Percentiles rank a stretch among this genome's conserved stretches.
Conservation (phyloP, 176 grass and related monocot species). For the Cenchrus americanus region DNA sequence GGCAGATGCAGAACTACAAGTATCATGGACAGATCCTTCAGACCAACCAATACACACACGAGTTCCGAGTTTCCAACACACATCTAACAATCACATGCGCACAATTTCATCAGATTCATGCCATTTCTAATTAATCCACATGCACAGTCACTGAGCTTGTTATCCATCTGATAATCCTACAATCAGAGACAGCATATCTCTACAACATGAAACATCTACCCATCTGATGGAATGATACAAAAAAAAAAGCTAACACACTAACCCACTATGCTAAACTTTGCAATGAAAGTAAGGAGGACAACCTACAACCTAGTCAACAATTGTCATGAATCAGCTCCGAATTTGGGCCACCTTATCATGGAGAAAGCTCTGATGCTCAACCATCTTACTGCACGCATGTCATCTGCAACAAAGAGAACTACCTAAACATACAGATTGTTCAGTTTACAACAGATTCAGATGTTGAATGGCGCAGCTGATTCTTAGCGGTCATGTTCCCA, state of each 20-base stretch:
- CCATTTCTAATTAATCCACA: constrained; percentile 15
- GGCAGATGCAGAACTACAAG: background rate
- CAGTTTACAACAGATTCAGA: constrained; percentile 6
- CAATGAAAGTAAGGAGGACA: background rate
- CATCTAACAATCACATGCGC: background rate
- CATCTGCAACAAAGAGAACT: constrained; percentile 17
- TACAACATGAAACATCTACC: constrained; percentile 23
- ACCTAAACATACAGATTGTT: background rate
- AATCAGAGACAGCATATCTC: constrained; percentile 12
- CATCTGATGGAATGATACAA: background rate
- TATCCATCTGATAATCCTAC: constrained; percentile 31
- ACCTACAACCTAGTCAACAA: background rate
- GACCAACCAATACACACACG: background rate
- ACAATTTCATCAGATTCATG: background rate
- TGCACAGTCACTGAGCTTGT: background rate
- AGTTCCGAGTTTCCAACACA: background rate
- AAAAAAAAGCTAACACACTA: constrained; percentile 10
- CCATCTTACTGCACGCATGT: background rate
- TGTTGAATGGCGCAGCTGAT: background rate
- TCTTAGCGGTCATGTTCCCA: too few species aligned
- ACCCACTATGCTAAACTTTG: background rate
- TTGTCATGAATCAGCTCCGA: background rate
- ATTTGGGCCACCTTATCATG: background rate
- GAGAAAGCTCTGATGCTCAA: background rate
- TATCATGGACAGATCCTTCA: background rate